phyloP scores from a whole-genome alignment of 371 early-diverging fungal genomes.

The Dipsacomyces acuminosporus region DNA sequence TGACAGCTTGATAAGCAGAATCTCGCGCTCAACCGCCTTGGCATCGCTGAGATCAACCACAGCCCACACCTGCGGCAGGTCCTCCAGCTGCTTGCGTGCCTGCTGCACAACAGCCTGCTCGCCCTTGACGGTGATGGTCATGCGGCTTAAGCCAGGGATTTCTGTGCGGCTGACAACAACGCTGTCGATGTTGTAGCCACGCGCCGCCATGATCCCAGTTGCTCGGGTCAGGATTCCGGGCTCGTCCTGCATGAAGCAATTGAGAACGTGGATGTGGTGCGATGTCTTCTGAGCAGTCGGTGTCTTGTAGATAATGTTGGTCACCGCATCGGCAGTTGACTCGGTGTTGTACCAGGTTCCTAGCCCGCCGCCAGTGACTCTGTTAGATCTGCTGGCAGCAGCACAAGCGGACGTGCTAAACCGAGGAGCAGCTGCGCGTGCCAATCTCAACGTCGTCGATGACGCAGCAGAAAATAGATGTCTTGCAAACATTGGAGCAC shows the following conservation, averaged over 20 bases:
- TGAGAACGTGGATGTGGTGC: slow-evolving; percentile 75
- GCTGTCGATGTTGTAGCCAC: slow-evolving; percentile 96
- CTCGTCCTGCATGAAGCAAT: slow-evolving; percentile 92
- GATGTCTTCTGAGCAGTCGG: slow-evolving; percentile 55
- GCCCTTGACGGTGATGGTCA: slow-evolving; percentile 94
- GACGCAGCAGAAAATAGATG: slow-evolving; percentile 2
- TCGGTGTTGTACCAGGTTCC: neutral
- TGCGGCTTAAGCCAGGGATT: slow-evolving; percentile 84
- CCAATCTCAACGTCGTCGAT: slow-evolving; percentile 5
- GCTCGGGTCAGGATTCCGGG: slow-evolving; percentile 92
- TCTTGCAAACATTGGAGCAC: slow-evolving; percentile 7
- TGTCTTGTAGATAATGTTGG: slow-evolving; percentile 87
- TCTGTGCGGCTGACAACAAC: slow-evolving; percentile 93
- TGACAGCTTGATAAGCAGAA: slow-evolving; percentile 87
- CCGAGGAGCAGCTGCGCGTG: slow-evolving; percentile 3
- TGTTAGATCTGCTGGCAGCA: neutral
- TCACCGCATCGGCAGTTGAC: slow-evolving; percentile 59
- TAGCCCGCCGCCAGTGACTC: neutral
- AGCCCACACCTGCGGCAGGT: slow-evolving; percentile 95
- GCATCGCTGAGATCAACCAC: slow-evolving; percentile 88
- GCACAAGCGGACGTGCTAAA: neutral
- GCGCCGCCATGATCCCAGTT: slow-evolving; percentile 87
- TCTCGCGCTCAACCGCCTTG: slow-evolving; percentile 83
- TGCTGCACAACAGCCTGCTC: slow-evolving; percentile 79
- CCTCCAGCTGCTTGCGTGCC: slow-evolving; percentile 89